phyloP scores from a whole-genome alignment of 805 yeast species.

The Pichia phayaonensis region DNA sequence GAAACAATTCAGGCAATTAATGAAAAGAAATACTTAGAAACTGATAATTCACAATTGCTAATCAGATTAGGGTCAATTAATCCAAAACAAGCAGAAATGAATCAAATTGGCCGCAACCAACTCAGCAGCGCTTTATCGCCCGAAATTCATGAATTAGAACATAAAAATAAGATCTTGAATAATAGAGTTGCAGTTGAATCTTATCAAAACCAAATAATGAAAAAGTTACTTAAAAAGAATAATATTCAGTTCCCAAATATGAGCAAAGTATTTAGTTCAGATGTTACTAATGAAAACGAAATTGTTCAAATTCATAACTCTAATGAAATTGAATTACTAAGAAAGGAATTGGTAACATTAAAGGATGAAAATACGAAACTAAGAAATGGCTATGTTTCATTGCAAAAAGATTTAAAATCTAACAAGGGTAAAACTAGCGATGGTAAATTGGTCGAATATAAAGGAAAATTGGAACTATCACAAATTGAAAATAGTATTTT shows the following conservation, averaged over 20 bases:
- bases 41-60: conserved; percentile 27
- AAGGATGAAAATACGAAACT: conserved; percentile 20
- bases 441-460: conserved; percentile 25
- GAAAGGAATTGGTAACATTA: neutral
- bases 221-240: conserved; percentile 30
- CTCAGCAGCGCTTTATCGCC: conserved; percentile 1
- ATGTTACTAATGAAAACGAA: neutral
- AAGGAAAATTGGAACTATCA: conserved; percentile 39
- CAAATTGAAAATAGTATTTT: conserved; percentile 36
- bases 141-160: conserved; percentile 29
- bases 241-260: neutral
- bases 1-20: conserved; percentile 30
- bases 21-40: conserved; percentile 25
- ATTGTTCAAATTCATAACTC: conserved; percentile 8
- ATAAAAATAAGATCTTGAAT: conserved; percentile 54
- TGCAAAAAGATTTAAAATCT: conserved; percentile 30
- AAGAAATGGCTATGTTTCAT: conserved; percentile 26
- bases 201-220: conserved; percentile 45
- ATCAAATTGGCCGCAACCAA: conserved; percentile 3
- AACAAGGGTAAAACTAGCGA: conserved; percentile 17
- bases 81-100: conserved; percentile 12
- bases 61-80: conserved; percentile 22
- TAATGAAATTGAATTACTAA: conserved; percentile 21
- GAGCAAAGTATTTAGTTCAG: neutral
- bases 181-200: conserved; percentile 60